Evolutionary conservation across 495 filamentous ascomycete species (phyloP).

Genomic region (Trichoderma asperelloides): DNA sequence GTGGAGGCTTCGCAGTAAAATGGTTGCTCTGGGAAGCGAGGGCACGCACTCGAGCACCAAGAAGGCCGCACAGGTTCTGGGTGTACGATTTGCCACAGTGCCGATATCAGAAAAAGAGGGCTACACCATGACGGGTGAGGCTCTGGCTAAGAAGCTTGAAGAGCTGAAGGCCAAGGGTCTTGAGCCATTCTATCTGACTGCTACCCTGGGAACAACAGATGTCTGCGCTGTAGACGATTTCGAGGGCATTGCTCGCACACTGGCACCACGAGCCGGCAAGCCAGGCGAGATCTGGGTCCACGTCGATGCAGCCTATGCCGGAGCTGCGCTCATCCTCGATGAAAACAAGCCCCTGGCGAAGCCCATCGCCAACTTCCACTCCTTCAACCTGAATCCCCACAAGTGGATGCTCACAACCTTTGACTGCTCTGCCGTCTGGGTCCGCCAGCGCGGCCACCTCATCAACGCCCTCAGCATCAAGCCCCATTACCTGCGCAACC

Average conservation of each 20-base stretch:
- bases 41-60: conserved; percentile 75
- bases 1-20: conserved; percentile 53
- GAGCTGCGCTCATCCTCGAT: conserved; percentile 68
- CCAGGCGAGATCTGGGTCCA: conserved; percentile 66
- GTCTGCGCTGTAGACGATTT: conserved; percentile 84
- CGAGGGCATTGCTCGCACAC: conserved; percentile 54
- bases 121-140: conserved; percentile 61
- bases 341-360: conserved; percentile 61
- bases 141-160: conserved; percentile 51
- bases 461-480: conserved; percentile 73
- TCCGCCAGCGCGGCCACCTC: conserved; percentile 65
- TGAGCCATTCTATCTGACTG: conserved; percentile 76
- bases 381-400: conserved; percentile 93
- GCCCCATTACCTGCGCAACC: conserved; percentile 73
- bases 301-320: conserved; percentile 94
- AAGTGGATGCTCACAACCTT: conserved; percentile 97
- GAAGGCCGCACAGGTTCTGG: conserved; percentile 81
- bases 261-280: conserved; percentile 45
- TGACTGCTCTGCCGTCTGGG: conserved; percentile 76
- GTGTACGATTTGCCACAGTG: conserved; percentile 65
- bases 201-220: conserved; percentile 80
- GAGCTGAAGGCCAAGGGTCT: conserved; percentile 54
- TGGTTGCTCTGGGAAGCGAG: conserved; percentile 77
- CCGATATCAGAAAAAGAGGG: conserved; percentile 50
- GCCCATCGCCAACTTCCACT: conserved; percentile 62